Percentiles rank a stretch among this genome's conserved stretches.
These are phyloP conservation scores for Prasinococcaceae sp. DNA, from an alignment of 139 green algal species.

Conservation along the genomic window DNA sequence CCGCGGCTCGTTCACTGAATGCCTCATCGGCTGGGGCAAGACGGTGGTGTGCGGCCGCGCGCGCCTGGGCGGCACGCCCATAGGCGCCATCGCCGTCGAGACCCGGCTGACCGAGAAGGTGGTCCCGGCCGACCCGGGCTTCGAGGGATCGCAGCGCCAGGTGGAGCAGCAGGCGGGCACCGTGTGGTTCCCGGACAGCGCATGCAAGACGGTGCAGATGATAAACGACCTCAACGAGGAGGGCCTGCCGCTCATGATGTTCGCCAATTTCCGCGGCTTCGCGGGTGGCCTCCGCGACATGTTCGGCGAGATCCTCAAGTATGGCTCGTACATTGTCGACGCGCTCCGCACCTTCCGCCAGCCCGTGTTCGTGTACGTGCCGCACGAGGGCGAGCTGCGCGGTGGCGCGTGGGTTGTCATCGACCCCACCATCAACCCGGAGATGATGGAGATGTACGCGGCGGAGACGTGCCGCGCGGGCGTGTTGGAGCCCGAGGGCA, in stretches of 20 bases:
- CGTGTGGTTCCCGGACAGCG: slow-evolving; percentile 92
- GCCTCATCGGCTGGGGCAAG: slow-evolving; percentile 67
- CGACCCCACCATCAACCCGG: slow-evolving; percentile 73
- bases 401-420: slow-evolving; percentile 92
- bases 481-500: slow-evolving; percentile 84
- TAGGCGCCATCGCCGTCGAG: slow-evolving; percentile 86
- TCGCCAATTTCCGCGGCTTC: slow-evolving; percentile 95
- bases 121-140: slow-evolving; percentile 75
- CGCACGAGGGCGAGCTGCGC: slow-evolving; percentile 67
- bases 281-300: slow-evolving; percentile 81
- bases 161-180: slow-evolving; percentile 35
- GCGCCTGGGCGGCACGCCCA: slow-evolving; percentile 67
- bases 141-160: slow-evolving; percentile 11
- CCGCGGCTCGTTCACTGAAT: slow-evolving; percentile 64
- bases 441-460: slow-evolving; percentile 34
- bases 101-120: slow-evolving; percentile 49
- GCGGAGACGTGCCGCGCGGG: slow-evolving; percentile 38
- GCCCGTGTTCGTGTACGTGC: slow-evolving; percentile 85
- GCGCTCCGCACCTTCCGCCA: slow-evolving; percentile 66
- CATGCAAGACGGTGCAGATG: slow-evolving; percentile 79
- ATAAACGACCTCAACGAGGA: slow-evolving; percentile 90
- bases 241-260: slow-evolving; percentile 81
- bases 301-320: slow-evolving; percentile 87
- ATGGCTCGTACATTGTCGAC: slow-evolving; percentile 83
- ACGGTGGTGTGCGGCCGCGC: slow-evolving; percentile 79